Evolutionary conservation across 225 moss, liverwort and hornwort species (phyloP).

Genomic region (Pseudoscleropodium purum): DNA sequence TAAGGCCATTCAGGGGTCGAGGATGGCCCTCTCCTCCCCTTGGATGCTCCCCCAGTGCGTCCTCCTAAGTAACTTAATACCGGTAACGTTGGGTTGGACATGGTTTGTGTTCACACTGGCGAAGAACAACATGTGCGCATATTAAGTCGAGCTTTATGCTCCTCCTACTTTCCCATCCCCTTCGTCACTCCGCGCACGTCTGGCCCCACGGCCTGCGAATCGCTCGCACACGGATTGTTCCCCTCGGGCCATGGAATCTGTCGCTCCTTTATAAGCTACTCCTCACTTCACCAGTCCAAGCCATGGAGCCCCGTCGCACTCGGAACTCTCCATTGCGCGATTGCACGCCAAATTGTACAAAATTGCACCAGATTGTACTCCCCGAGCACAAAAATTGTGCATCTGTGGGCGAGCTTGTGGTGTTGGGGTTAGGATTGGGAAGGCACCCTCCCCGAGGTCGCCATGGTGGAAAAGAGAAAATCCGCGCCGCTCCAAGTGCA

Average conservation of each 20-base stretch:
- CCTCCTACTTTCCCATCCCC: neutral
- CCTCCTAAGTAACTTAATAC: too few species aligned
- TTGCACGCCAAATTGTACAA: neutral
- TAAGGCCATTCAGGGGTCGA: neutral
- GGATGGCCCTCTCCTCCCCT: neutral
- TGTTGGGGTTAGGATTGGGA: too few species aligned
- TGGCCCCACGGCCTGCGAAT: neutral
- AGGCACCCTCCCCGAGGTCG: neutral
- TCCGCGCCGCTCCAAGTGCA: neutral
- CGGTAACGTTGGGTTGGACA: neutral
- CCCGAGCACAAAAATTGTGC: neutral
- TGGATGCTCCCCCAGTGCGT: neutral
- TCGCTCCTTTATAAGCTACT: neutral
- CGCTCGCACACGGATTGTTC: neutral
- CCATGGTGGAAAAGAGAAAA: slow-evolving; percentile 20
- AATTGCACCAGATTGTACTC: neutral
- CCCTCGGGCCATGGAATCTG: neutral
- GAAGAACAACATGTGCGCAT: neutral
- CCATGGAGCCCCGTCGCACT: neutral
- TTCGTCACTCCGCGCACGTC: neutral
- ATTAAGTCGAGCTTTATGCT: neutral
- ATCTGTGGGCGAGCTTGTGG: neutral
- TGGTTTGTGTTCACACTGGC: neutral
- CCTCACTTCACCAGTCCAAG: neutral
- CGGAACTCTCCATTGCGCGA: neutral